A percentile compares a stretch with the other conserved stretches of the same genome.
phyloP scores from a whole-genome alignment of 192 early-diverging fungal genomes.

The Coemansia sp. region DNA sequence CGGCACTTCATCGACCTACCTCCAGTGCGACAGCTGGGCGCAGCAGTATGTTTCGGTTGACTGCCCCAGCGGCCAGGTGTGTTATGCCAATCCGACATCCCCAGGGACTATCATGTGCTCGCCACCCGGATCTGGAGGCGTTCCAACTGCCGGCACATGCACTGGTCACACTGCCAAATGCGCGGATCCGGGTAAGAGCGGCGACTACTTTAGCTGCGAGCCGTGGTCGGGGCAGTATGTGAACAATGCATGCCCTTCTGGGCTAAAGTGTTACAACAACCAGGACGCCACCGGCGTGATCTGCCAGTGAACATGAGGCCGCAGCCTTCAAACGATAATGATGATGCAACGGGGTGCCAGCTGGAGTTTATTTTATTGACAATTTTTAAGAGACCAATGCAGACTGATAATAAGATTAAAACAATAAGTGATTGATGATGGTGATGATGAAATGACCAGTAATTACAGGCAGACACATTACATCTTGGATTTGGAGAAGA shows the following conservation, averaged over 20 bases:
- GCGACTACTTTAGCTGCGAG: slow-evolving; percentile 44
- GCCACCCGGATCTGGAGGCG: slow-evolving; percentile 41
- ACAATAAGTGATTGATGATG: neutral
- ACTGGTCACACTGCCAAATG: slow-evolving; percentile 37
- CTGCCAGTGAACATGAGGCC: slow-evolving; percentile 13
- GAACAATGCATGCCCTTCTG: slow-evolving; percentile 21
- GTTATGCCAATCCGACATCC: slow-evolving; percentile 44
- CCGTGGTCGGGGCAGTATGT: slow-evolving; percentile 39
- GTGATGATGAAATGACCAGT: neutral
- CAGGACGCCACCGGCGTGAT: slow-evolving; percentile 20
- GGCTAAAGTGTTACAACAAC: slow-evolving; percentile 42
- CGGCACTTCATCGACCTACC: slow-evolving; percentile 39
- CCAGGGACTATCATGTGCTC: slow-evolving; percentile 40
- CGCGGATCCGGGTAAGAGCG: slow-evolving; percentile 20
- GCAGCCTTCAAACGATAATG: neutral
- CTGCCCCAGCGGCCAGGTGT: slow-evolving; percentile 40
- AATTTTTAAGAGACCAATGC: neutral
- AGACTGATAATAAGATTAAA: neutral
- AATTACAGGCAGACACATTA: neutral
- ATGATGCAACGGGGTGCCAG: neutral
- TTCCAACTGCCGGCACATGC: slow-evolving; percentile 34
- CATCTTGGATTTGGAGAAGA: slow-evolving; percentile 10
- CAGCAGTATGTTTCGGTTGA: slow-evolving; percentile 29
- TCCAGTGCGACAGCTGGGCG: slow-evolving; percentile 45
- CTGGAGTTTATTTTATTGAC: neutral